Evolutionary conservation across 2,329 filamentous ascomycete species (phyloP).

Genomic region (Podosphaera aphanis): DNA sequence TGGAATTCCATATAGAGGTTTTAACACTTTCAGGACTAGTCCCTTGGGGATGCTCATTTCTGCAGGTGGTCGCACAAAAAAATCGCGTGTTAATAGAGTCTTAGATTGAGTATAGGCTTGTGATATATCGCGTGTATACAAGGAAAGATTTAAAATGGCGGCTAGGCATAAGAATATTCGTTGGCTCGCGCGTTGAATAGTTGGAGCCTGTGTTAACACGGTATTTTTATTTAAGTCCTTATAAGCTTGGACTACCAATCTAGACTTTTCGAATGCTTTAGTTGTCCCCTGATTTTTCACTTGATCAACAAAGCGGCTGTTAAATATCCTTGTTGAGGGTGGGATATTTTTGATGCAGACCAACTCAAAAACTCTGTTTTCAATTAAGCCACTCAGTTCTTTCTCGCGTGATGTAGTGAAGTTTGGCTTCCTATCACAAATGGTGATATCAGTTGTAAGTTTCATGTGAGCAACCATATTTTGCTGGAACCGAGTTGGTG

Average conservation of each 20-base stretch:
- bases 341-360: background rate
- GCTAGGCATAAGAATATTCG: background rate
- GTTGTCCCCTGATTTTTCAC: slow-evolving; percentile 3
- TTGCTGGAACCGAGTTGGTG: too few species aligned
- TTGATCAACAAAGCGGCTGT: slow-evolving; percentile 4
- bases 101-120: background rate
- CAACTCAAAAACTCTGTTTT: slow-evolving; percentile 1
- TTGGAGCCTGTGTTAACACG: background rate
- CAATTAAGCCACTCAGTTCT: background rate
- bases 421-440: too few species aligned
- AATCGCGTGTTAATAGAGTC: background rate
- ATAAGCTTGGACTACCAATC: slow-evolving; percentile 3
- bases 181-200: background rate
- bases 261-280: slow-evolving; percentile 2
- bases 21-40: background rate
- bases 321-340: slow-evolving; percentile 1
- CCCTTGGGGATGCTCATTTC: background rate
- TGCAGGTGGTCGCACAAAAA: background rate
- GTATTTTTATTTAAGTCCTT: background rate
- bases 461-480: too few species aligned
- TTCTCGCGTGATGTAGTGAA: background rate
- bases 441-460: too few species aligned
- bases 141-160: too few species aligned
- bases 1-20: slow-evolving; percentile 1
- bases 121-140: too few species aligned